Evolutionary conservation across 495 filamentous ascomycete genomes (phyloP).

Genomic region (Letharia lupina): DNA sequence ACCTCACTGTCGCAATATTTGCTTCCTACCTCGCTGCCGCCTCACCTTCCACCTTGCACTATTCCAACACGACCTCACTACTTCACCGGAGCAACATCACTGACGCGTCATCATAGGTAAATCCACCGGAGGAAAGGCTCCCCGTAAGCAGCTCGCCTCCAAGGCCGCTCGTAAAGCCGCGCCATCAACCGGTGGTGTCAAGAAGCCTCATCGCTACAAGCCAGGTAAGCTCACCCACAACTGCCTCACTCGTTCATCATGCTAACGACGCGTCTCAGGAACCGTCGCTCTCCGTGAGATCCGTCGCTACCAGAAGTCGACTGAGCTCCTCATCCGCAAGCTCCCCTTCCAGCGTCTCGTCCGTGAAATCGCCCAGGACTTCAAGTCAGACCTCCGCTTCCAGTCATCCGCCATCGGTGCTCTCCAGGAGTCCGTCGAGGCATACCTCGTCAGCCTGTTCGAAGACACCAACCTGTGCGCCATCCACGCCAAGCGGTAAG

Average conservation of each 20-base stretch:
- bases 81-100: constrained; percentile 24
- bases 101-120: constrained; percentile 51
- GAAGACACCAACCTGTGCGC: constrained; percentile 99
- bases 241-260: constrained; percentile 11
- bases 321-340: constrained; percentile 99
- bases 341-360: constrained; percentile 99
- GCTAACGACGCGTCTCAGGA: constrained; percentile 43
- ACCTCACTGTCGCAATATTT: constrained; percentile 26
- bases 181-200: constrained; percentile 81
- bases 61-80: constrained; percentile 25
- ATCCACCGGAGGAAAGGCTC: constrained; percentile 99
- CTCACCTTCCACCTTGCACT: constrained; percentile 23
- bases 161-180: constrained; percentile 75
- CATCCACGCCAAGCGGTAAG: constrained; percentile 98
- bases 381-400: constrained; percentile 99
- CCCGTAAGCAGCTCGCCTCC: constrained; percentile 93
- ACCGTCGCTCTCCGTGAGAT: constrained; percentile 99
- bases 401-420: constrained; percentile 99
- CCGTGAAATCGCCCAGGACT: constrained; percentile 99
- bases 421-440: constrained; percentile 99
- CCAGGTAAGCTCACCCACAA: constrained; percentile 57
- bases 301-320: constrained; percentile 99
- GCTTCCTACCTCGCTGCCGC: constrained; percentile 26
- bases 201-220: constrained; percentile 99
- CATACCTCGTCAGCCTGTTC: constrained; percentile 99